Evolutionary conservation across 2,329 filamentous ascomycete genomes (phyloP), one percentile per base, ranked within the genome.

Genomic region (Calycina marina): DNA sequence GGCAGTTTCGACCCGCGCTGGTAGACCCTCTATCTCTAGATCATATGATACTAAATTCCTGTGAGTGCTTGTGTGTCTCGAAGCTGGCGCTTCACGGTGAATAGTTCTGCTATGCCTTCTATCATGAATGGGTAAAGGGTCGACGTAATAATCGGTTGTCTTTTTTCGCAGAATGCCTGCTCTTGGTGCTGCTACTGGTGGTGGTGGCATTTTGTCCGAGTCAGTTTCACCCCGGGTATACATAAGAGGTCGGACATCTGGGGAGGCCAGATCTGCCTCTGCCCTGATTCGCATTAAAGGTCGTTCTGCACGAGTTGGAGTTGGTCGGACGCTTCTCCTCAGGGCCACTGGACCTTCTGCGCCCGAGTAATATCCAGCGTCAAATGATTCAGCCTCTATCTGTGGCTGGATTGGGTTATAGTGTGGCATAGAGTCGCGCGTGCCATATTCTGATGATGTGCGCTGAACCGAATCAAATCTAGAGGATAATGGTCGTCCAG

Each of bases 1-100:
- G n/a, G 44, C 43, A 9, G 45, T 16, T 24, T 51, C 44, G 14
- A 33, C 24, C 9, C 29, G 31, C 10, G 16, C 14, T 28, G 9
- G 14, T 12, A 13, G 12, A 5, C 28, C 13, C 13, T 37, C 30
- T n/a, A 26, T 31, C n/a, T n/a, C n/a, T n/a, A 44, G 28, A 35
- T 50, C 47, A 31, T 51, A 51, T 2, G 48, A 47, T 2, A 45
- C 43, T 2, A 48, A 51, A 25, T 45, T 39, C 12, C 48, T 39
- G 15, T 40, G 35, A 5, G 34, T 24, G 30, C 46, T 47, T 14
- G 46, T 40, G 13, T 45, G 43, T 4, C 46, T 46, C 25, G 39
- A 28, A 22, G 41, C 36, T 4, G 41, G 14, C 5, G 36, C 37
- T 10, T 43, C 39, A 4, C 35, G 32, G 20, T 43, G 42, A 11